Base-by-base conservation (phyloP, 2,329 filamentous ascomycete species). In the Paracoccidioides brasiliensis region DNA sequence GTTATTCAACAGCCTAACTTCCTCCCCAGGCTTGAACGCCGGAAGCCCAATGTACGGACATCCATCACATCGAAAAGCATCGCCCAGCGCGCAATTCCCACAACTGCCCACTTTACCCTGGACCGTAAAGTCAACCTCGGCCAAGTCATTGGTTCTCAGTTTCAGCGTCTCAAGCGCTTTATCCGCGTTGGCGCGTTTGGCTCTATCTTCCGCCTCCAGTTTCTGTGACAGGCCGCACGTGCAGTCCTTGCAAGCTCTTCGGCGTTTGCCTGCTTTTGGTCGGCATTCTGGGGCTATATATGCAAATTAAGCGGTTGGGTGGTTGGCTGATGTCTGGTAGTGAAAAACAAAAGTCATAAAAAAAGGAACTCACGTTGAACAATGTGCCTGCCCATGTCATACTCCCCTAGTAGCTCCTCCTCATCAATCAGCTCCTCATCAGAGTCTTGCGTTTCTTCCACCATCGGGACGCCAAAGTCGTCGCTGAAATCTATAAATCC, bases 191-290 rank as follows among this genome's bases (percentile, higher is more conserved):
- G 75, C 73, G 56, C 88, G 80, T 65, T 82, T 83, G 6, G 78
- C 78, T 45, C 76, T 77, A 70, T 97, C 93, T 75, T 97, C 89
- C n/a, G 84, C 85, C 64, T 89, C 86, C 52, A 97, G 73, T 58
- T 85, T 83, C 69, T 93, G 82, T 30, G 90, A 89, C 32, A 98
- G 82, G 52, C 93, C 93, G 68, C 93, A 98, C 7, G 88, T 91
- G 76, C 93, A 98, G 76, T 98, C 93, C 74, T 98, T 97, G 78
- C 93, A 98, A 56, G 93, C 90, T 59, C 90, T 84, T 55, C 91
- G 85, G 63, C 91, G 84, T 76, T 95, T 95, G 57, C 88, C 89
- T 46, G 84, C 79, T 73, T 93, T 88, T 50, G 91, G 90, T 57
- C 84, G 82, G 71, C 93, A 98, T 68, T 94, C 88, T 32, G 85